Percentiles rank a stretch among this genome's conserved stretches.
phyloP scores from a whole-genome alignment of 306 rosid genomes.

The Quercus variabilis region DNA sequence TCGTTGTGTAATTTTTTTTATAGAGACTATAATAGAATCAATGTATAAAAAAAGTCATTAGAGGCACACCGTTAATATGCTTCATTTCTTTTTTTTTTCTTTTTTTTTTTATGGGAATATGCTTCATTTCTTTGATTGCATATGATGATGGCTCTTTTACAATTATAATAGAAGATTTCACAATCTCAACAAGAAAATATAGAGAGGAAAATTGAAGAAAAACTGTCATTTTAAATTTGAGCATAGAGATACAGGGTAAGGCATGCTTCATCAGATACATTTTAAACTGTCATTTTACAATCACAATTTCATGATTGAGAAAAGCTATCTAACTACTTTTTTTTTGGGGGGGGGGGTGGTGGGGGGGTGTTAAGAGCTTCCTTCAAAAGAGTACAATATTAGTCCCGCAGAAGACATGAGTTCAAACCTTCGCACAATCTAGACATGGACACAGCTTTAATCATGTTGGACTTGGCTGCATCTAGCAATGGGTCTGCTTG shows the following conservation, averaged over 20 bases:
- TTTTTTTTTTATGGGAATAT: no score
- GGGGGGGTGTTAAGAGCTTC: background rate
- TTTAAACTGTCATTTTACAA: background rate
- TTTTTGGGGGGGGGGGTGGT: no score
- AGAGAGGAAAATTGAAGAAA: background rate
- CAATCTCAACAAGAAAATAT: no score
- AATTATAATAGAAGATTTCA: no score
- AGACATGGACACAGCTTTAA: slow-evolving; percentile 61
- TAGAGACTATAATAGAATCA: no score
- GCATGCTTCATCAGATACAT: background rate
- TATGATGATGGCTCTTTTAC: no score
- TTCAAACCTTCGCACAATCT: slow-evolving; percentile 45
- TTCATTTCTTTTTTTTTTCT: no score
- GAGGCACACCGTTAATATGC: no score
- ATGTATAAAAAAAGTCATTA: no score
- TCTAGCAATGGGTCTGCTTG: slow-evolving; percentile 78
- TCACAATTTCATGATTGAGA: background rate
- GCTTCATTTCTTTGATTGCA: no score
- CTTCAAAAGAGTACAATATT: slow-evolving; percentile 13
- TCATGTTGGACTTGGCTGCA: slow-evolving; percentile 80
- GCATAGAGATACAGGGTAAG: background rate
- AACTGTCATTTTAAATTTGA: background rate
- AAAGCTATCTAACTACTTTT: background rate
- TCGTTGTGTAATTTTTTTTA: no score
- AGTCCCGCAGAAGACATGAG: slow-evolving; percentile 35